Percentiles rank a stretch among this genome's conserved stretches.
phyloP scores from a whole-genome alignment of 2,329 filamentous ascomycete genomes.

The Phoma sp. region DNA sequence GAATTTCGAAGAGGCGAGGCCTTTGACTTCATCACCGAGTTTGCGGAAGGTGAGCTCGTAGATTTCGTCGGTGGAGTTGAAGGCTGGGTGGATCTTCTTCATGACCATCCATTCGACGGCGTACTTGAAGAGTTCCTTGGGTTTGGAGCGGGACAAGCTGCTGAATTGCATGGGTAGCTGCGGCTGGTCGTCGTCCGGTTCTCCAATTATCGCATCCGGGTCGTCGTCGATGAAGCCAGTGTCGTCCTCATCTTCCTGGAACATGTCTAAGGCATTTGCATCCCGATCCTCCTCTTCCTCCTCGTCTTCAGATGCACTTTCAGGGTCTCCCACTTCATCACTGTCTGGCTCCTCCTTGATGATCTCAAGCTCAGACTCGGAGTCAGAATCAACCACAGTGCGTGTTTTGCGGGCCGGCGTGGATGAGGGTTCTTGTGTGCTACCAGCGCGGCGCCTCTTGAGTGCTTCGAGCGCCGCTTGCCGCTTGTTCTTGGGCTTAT shows the following conservation, averaged over 20 bases:
- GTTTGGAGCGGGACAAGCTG: constrained; percentile 68
- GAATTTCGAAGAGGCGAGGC: constrained; percentile 74
- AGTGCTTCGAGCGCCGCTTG: constrained; percentile 54
- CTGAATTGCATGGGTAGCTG: constrained; percentile 75
- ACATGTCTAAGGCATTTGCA: constrained; percentile 50
- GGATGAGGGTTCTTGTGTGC: constrained; percentile 32
- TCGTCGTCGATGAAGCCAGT: constrained; percentile 71
- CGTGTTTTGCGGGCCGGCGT: constrained; percentile 32
- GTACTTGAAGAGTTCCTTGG: constrained; percentile 75
- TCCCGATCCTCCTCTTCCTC: constrained; percentile 30
- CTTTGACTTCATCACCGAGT: constrained; percentile 73
- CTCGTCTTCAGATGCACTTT: constrained; percentile 35
- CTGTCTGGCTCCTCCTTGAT: constrained; percentile 43
- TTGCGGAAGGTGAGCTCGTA: constrained; percentile 75
- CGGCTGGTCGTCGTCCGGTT: constrained; percentile 57
- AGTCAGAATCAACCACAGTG: constrained; percentile 33
- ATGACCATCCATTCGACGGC: constrained; percentile 84
- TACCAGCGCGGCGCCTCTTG: constrained; percentile 51
- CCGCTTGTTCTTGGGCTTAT: constrained; percentile 45
- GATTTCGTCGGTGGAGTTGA: constrained; percentile 67
- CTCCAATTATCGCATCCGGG: constrained; percentile 61
- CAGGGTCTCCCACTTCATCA: constrained; percentile 20
- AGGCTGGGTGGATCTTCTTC: constrained; percentile 76
- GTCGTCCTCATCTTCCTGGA: constrained; percentile 64
- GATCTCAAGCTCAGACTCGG: constrained; percentile 40